phyloP scores from a whole-genome alignment of 805 yeast species.

The Myxozyma geophila region DNA sequence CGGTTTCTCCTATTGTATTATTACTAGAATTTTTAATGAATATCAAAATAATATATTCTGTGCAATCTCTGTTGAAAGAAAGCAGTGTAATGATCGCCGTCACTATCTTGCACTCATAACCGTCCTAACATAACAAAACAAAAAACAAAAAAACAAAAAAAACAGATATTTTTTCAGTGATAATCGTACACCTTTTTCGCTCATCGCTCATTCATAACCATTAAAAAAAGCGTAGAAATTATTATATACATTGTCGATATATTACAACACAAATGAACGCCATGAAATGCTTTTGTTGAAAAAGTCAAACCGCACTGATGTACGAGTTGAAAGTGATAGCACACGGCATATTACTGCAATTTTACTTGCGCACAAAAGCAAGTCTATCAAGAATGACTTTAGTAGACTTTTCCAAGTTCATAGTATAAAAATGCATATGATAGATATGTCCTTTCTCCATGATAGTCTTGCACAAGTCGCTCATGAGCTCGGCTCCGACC shows the following conservation, averaged over 20 bases:
- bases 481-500: constrained; percentile 78
- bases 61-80: constrained; percentile 27
- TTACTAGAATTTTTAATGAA: no score
- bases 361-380: constrained; percentile 52
- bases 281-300: constrained; percentile 37
- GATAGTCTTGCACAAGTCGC: constrained; percentile 78
- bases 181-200: not conserved
- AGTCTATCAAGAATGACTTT: constrained; percentile 82
- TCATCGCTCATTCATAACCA: no score
- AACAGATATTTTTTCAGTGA: not conserved
- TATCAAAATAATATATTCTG: not conserved
- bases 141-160: not conserved
- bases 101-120: constrained; percentile 1
- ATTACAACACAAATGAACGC: not conserved
- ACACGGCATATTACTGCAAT: constrained; percentile 24
- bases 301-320: constrained; percentile 27
- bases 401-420: constrained; percentile 93
- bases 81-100: constrained; percentile 15
- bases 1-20: not conserved
- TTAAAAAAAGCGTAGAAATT: no score
- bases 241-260: no score
- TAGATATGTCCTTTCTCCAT: constrained; percentile 71
- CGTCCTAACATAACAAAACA: not conserved
- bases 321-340: not conserved
- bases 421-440: constrained; percentile 94